A percentile compares a stretch with the other conserved stretches of the same genome.
These are phyloP conservation scores for Cladochytrium tenue DNA, from an alignment of 371 early-diverging fungal species.

Conservation along the genomic window DNA sequence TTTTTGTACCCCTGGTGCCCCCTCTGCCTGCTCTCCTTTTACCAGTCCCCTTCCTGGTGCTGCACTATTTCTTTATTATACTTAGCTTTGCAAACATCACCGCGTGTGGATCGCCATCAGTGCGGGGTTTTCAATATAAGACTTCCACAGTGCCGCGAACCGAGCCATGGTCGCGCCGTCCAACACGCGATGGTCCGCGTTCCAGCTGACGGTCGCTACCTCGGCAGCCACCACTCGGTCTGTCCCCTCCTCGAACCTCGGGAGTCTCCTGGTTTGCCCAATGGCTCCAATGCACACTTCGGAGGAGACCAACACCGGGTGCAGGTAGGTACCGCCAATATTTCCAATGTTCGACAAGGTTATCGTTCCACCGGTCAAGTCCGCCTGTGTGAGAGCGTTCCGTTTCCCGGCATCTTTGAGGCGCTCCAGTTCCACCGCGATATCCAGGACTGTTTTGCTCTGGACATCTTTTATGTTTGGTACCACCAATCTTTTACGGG, in stretches of 20 bases:
- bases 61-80: no score
- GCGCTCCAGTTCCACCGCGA: slow-evolving; percentile 82
- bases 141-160: slow-evolving; percentile 85
- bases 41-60: no score
- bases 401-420: slow-evolving; percentile 72
- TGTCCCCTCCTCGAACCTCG: slow-evolving; percentile 71
- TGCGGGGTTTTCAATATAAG: slow-evolving; percentile 77
- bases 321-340: slow-evolving; percentile 88
- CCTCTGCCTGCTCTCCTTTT: no score
- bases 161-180: slow-evolving; percentile 96
- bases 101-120: slow-evolving; percentile 21
- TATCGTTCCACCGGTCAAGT: slow-evolving; percentile 83
- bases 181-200: slow-evolving; percentile 95
- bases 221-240: slow-evolving; percentile 67
- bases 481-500: slow-evolving; percentile 73
- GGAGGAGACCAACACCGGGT: slow-evolving; percentile 87
- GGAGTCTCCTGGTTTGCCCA: slow-evolving; percentile 81
- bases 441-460: slow-evolving; percentile 81
- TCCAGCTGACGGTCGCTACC: slow-evolving; percentile 83
- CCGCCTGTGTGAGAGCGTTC: slow-evolving; percentile 66
- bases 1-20: no score
- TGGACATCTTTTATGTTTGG: slow-evolving; percentile 94
- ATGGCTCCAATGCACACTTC: slow-evolving; percentile 92
- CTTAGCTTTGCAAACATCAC: no score
- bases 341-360: slow-evolving; percentile 94